Evolutionary conservation across 805 yeast genomes (phyloP).

Genomic region (Starmera amethionina): DNA sequence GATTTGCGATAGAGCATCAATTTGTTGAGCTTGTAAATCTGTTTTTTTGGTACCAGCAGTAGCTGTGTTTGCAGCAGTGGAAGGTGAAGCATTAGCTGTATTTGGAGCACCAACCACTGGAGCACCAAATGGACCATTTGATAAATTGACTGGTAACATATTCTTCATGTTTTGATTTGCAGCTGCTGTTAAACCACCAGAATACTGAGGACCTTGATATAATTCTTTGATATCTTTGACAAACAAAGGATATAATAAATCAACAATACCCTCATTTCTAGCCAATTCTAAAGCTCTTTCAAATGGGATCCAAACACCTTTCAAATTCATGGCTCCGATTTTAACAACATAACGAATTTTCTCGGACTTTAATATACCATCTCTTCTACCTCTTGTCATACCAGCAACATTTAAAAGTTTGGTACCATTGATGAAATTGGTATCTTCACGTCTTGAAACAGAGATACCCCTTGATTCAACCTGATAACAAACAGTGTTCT

Average conservation of each 20-base stretch:
- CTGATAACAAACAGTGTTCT: constrained; percentile 60
- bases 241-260: constrained; percentile 45
- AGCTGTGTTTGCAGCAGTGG: not conserved
- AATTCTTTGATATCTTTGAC: constrained; percentile 52
- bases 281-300: constrained; percentile 64
- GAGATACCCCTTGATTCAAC: constrained; percentile 61
- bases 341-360: constrained; percentile 61
- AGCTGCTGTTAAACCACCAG: constrained; percentile 21
- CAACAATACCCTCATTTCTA: constrained; percentile 55
- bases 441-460: constrained; percentile 61
- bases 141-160: constrained; percentile 19
- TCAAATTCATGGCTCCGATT: constrained; percentile 67
- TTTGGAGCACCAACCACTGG: not conserved
- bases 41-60: not conserved
- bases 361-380: constrained; percentile 58
- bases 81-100: not conserved
- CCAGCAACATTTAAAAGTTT: constrained; percentile 60
- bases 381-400: constrained; percentile 66
- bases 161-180: constrained; percentile 19
- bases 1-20: not conserved
- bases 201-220: constrained; percentile 21
- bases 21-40: not conserved
- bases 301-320: constrained; percentile 72
- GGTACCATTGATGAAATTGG: constrained; percentile 66
- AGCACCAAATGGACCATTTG: constrained; percentile 4